Percentiles rank a stretch among this genome's conserved stretches.
Conservation (phyloP, 441 rosid genomes). For the Populus hybrid region DNA sequence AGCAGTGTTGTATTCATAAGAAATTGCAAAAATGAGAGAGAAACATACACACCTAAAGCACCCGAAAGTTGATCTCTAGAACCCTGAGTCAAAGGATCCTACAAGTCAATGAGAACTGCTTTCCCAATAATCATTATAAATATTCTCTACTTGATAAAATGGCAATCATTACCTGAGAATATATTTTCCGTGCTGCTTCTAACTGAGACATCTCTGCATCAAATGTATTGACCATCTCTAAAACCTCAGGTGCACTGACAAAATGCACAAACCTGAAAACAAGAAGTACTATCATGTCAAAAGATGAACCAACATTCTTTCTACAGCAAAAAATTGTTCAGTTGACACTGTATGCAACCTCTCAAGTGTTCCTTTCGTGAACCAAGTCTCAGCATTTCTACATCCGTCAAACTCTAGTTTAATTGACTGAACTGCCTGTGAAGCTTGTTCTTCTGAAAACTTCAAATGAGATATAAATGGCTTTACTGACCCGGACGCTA, state of each 20-base stretch:
- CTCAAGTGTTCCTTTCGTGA: constrained; percentile 95
- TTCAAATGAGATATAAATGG: constrained; percentile 90
- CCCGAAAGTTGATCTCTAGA: constrained; percentile 50
- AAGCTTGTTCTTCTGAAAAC: too few species aligned
- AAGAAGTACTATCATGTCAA: constrained; percentile 22
- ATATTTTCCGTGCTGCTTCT: constrained; percentile 82
- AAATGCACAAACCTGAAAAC: constrained; percentile 87
- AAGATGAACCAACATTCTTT: constrained; percentile 12
- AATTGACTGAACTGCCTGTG: constrained; percentile 51
- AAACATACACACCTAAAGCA: constrained; percentile 49
- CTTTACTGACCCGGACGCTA: constrained; percentile 88
- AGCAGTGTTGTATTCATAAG: background rate
- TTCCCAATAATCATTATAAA: constrained; percentile 12
- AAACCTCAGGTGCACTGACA: constrained; percentile 93
- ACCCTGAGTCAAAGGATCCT: constrained; percentile 51
- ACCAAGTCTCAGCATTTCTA: constrained; percentile 65
- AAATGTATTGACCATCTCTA: constrained; percentile 75
- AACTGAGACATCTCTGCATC: constrained; percentile 96
- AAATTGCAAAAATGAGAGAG: background rate
- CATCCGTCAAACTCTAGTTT: constrained; percentile 63
- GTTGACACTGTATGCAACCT: constrained; percentile 46
- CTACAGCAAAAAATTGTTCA: constrained; percentile 9
- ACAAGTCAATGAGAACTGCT: constrained; percentile 28
- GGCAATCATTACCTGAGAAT: constrained; percentile 66
- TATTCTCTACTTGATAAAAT: constrained; percentile 14